Conservation (phyloP, 768 basidiomycete genomes). For the Clitopilus passeckerianus region DNA sequence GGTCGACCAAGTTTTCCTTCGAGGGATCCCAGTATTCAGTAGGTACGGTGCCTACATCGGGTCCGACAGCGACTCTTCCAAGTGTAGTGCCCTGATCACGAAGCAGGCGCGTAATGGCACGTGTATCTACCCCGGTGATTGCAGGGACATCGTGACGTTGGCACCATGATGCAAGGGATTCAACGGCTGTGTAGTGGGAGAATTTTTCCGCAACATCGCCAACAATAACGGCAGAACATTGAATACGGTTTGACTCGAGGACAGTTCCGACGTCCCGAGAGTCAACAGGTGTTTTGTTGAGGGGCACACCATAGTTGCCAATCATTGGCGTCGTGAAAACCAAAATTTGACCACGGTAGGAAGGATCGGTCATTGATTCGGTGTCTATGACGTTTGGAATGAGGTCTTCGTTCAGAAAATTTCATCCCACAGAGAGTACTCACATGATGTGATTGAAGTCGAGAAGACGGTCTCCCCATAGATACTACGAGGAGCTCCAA, state of each 20-base stretch:
- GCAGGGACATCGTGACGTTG: conserved; percentile 84
- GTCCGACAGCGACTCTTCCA: conserved; percentile 82
- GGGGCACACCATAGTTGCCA: conserved; percentile 96
- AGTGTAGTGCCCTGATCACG: conserved; percentile 98
- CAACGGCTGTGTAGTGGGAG: conserved; percentile 92
- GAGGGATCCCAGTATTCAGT: conserved; percentile 94
- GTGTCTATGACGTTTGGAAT: conserved; percentile 59
- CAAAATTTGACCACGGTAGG: conserved; percentile 95
- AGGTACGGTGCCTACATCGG: conserved; percentile 56
- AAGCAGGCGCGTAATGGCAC: conserved; percentile 89
- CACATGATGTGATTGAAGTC: conserved; percentile 97
- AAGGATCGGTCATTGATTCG: conserved; percentile 99
- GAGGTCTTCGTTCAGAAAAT: background rate
- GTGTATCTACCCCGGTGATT: conserved; percentile 95
- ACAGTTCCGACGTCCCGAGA: conserved; percentile 78
- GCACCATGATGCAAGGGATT: conserved; percentile 93
- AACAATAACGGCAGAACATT: conserved; percentile 91
- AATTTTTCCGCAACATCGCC: conserved; percentile 93
- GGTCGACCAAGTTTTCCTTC: conserved; percentile 87
- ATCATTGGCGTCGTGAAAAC: conserved; percentile 99
- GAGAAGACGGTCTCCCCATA: conserved; percentile 99
- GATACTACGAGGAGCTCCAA: conserved; percentile 81
- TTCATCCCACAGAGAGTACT: conserved; percentile 20
- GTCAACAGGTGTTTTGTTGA: conserved; percentile 69
- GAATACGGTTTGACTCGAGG: conserved; percentile 85